Evolutionary conservation across 1,284 basidiomycete genomes (phyloP).

Genomic region (Volvariella surrecta): DNA sequence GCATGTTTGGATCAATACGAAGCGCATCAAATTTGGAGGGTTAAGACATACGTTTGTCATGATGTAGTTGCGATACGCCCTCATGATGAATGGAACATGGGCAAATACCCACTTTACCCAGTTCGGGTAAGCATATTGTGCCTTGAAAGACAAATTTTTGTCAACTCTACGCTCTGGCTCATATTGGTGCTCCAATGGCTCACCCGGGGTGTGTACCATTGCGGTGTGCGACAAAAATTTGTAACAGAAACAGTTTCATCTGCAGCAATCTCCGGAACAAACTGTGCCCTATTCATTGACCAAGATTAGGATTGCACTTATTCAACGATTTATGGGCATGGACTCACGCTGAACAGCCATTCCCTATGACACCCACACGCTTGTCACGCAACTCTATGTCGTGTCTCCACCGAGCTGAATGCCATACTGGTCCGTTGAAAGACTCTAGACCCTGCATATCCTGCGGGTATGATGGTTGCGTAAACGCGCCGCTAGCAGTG

Average conservation of each 20-base stretch:
- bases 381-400: slow-evolving; percentile 44
- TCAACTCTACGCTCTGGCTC: background rate
- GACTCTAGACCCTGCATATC: slow-evolving; percentile 33
- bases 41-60: slow-evolving; percentile 32
- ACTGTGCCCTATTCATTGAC: slow-evolving; percentile 35
- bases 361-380: slow-evolving; percentile 53
- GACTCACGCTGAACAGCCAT: slow-evolving; percentile 51
- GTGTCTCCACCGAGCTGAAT: slow-evolving; percentile 51
- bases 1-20: background rate
- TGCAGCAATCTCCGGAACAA: slow-evolving; percentile 40
- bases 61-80: slow-evolving; percentile 36
- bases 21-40: background rate
- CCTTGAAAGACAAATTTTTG: background rate
- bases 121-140: slow-evolving; percentile 22
- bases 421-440: slow-evolving; percentile 45
- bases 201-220: slow-evolving; percentile 40
- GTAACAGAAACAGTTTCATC: slow-evolving; percentile 40
- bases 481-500: slow-evolving; percentile 37
- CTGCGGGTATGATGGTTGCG: slow-evolving; percentile 34
- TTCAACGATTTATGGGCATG: slow-evolving; percentile 8
- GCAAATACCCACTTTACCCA: slow-evolving; percentile 40
- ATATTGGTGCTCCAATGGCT: slow-evolving; percentile 12
- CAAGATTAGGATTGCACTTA: background rate
- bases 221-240: slow-evolving; percentile 45
- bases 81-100: slow-evolving; percentile 36